Base-by-base conservation (phyloP, 148 eudicot species). In the Cornus florida region DNA sequence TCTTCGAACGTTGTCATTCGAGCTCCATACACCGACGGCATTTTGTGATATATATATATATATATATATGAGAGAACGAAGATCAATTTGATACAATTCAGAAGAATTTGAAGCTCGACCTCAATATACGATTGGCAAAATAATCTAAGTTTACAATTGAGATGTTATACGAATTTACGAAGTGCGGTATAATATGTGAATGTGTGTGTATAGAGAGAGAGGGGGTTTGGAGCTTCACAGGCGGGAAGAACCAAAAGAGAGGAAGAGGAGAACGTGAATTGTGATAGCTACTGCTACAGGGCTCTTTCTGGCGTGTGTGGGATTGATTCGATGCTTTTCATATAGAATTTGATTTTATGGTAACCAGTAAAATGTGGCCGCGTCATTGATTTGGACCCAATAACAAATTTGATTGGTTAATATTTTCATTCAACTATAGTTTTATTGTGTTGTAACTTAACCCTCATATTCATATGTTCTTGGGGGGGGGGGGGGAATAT, bases 1-100 rank as follows among this genome's bases (percentile, higher is more conserved):
- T 95, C 99, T 85, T 95, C 99, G 82, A 96, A 96, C 4, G 99
- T 96, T 9, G 99, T 96, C 82, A 93, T 12, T 28, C 97, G 96
- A 79, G 90, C 91, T 53, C 92, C 98, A 72, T 93, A 91, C 7
- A 83, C 86, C 5, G 99, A 78, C 81, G 99, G 98, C 99, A 96
- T 96, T n/a, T 71, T 86, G 75, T 41, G 46, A 41, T 41, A 41
- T 41, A 5, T 41, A 8, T 41, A 41, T 41, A 41, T 41, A 8
- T 41, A 8, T 41, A 41, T 41, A 8, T 41, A 41, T 65, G 67
- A 14, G 59, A 56, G 39, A 62, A 67, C 31, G n/a, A 20, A 78
- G 22, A 71, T 48, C 46, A 43, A 72, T 74, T 66, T 31, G 74
- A 7, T 50, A 33, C 41, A n/a, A 11, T 13, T 56, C 59, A 50